A percentile compares a stretch with the other conserved stretches of the same genome.
phyloP scores from a whole-genome alignment of 2,329 filamentous ascomycete genomes.

The Diaporthe amygdali region DNA sequence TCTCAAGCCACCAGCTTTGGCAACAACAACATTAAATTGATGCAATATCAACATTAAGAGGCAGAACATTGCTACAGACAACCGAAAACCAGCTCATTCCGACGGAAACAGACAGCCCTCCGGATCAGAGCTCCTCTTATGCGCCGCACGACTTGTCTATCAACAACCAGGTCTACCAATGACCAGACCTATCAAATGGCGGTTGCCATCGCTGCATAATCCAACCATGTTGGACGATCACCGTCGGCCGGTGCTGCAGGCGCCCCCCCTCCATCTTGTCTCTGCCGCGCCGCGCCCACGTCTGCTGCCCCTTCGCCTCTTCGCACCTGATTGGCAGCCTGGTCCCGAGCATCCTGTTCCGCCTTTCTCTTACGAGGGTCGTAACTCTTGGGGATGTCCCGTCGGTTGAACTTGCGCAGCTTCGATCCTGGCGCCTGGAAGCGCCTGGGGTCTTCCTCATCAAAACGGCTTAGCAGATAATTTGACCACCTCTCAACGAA shows the following conservation, averaged over 20 bases:
- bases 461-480: background rate
- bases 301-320: background rate
- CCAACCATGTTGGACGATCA: too few species aligned
- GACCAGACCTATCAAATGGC: background rate
- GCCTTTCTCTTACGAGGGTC: background rate
- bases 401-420: slow-evolving; percentile 15
- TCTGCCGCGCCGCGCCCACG: background rate
- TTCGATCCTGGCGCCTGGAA: background rate
- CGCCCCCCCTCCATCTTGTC: background rate
- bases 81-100: background rate
- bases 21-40: background rate
- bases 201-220: background rate
- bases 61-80: background rate
- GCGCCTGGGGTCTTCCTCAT: background rate
- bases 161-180: background rate
- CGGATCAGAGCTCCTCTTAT: background rate
- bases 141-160: too few species aligned
- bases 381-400: background rate
- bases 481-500: background rate
- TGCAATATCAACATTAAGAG: background rate
- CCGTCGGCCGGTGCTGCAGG: too few species aligned
- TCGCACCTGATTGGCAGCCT: background rate
- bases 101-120: background rate
- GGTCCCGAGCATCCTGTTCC: background rate
- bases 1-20: background rate